These are phyloP conservation scores for Trichophyton mentagrophytes DNA, from an alignment of 2,329 filamentous ascomycete genomes.

Conservation along the genomic window DNA sequence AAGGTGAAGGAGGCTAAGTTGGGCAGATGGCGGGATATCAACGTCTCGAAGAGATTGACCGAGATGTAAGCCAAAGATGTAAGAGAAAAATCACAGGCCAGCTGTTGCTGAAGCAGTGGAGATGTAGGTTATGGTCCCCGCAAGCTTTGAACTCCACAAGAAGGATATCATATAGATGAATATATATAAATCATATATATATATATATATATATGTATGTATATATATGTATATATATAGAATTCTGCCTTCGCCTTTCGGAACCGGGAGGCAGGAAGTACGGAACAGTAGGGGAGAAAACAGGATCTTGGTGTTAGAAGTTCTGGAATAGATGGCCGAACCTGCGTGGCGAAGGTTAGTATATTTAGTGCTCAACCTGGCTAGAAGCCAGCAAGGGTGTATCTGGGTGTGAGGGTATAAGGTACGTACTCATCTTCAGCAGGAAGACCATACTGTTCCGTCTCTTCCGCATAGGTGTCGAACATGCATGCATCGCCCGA, in stretches of 20 bases:
- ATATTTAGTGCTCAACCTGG: background rate
- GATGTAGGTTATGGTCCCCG: background rate
- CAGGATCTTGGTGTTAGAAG: constrained; percentile 40
- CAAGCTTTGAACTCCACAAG: background rate
- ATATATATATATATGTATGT: no score
- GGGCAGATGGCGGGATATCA: background rate
- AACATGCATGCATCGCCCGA: constrained; percentile 94
- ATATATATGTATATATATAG: no score
- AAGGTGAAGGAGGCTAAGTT: background rate
- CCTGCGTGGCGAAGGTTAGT: constrained; percentile 31
- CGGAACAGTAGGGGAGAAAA: background rate
- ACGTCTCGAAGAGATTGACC: background rate
- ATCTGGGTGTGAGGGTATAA: background rate
- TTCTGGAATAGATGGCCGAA: constrained; percentile 64
- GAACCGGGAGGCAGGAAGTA: background rate
- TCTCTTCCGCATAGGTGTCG: constrained; percentile 94
- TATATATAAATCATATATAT: background rate
- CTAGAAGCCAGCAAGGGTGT: background rate
- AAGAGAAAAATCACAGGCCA: constrained; percentile 5
- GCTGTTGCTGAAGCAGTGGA: constrained; percentile 3
- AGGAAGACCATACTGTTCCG: constrained; percentile 70
- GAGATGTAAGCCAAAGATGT: background rate
- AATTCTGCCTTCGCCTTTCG: no score
- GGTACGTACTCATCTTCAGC: constrained; percentile 73
- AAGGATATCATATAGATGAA: background rate